Conservation (phyloP, 768 basidiomycete genomes). For the Russula brevipes region DNA sequence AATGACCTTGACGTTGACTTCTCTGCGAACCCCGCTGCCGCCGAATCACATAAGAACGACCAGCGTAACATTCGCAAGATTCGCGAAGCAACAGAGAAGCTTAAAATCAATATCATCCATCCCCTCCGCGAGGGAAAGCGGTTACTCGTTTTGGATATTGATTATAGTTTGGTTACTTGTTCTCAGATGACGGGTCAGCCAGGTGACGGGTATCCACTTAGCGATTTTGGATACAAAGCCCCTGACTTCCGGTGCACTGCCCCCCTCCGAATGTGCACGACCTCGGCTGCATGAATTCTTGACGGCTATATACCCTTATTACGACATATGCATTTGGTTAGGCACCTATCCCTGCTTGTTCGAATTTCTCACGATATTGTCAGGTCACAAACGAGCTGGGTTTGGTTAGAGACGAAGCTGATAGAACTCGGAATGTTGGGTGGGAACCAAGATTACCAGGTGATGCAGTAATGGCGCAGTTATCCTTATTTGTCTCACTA, state of each 20-base stretch:
- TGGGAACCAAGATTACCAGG: conserved; percentile 62
- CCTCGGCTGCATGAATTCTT: conserved; percentile 83
- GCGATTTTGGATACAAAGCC: conserved; percentile 85
- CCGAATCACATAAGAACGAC: conserved; percentile 62
- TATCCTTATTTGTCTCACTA: not conserved
- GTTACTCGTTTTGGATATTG: conserved; percentile 81
- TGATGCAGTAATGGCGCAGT: conserved; percentile 27
- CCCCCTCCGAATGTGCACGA: conserved; percentile 75
- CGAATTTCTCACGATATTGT: not conserved
- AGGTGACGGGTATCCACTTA: conserved; percentile 29
- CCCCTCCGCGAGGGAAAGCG: conserved; percentile 73
- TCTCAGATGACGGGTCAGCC: not conserved
- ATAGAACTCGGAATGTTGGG: conserved; percentile 85
- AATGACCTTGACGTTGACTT: conserved; percentile 85
- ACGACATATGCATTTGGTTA: conserved; percentile 88
- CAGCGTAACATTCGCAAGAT: conserved; percentile 79
- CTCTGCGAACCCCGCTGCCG: conserved; percentile 53
- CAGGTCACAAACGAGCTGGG: conserved; percentile 84
- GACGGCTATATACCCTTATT: conserved; percentile 70
- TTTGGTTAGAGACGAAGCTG: conserved; percentile 85
- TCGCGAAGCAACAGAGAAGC: conserved; percentile 59
- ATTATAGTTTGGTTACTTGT: conserved; percentile 58
- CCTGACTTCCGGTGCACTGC: conserved; percentile 72
- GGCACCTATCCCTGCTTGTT: not conserved
- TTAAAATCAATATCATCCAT: conserved; percentile 67